Conservation (phyloP, 2,329 filamentous ascomycete genomes). For the Beauveria australis region DNA sequence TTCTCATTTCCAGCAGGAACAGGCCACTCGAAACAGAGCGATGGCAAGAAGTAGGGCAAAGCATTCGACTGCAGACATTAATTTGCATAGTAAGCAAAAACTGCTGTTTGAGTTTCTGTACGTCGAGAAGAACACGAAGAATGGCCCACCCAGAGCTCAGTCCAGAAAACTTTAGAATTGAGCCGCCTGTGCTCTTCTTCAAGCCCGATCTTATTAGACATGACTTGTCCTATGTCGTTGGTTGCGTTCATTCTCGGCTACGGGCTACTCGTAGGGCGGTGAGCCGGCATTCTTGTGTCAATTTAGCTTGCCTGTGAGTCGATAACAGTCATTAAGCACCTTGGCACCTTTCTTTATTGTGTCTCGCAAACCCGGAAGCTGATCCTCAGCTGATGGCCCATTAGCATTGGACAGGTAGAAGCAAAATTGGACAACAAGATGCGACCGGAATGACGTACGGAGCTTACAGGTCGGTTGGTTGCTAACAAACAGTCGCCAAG, state of each 20-base stretch:
- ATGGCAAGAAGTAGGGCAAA: not conserved
- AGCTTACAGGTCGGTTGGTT: not conserved
- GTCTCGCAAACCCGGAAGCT: not conserved
- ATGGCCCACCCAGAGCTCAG: too few species aligned
- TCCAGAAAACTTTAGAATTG: too few species aligned
- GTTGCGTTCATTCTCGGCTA: too few species aligned
- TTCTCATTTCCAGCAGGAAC: not conserved
- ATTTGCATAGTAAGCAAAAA: too few species aligned
- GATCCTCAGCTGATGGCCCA: conserved; percentile 2
- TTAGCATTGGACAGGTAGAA: not conserved
- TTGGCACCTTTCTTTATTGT: not conserved
- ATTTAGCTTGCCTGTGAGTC: too few species aligned
- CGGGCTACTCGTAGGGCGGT: not conserved
- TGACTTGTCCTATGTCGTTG: too few species aligned
- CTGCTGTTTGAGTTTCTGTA: too few species aligned
- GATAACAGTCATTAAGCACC: too few species aligned
- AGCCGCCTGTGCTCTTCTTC: too few species aligned
- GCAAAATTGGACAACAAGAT: not conserved
- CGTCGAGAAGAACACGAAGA: too few species aligned
- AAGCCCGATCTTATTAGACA: too few species aligned
- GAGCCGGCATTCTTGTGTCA: not conserved
- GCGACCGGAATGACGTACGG: not conserved
- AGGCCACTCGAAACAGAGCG: not conserved
- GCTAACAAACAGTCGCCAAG: not conserved
- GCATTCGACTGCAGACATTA: not conserved